Evolutionary conservation across 2,329 filamentous ascomycete genomes (phyloP).

Genomic region (Neonectria magnoliae): DNA sequence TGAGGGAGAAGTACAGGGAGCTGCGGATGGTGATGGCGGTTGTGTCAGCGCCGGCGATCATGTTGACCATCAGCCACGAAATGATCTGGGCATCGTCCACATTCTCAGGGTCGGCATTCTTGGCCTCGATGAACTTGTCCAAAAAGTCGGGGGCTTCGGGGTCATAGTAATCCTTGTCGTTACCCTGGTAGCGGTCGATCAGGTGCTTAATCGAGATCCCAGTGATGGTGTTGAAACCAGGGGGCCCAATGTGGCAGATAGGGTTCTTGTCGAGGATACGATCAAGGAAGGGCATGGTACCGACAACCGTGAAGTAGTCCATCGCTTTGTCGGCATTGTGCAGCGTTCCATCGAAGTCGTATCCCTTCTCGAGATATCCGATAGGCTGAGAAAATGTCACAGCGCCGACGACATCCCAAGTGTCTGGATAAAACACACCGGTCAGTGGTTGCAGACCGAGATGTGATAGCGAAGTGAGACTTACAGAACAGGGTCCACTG

Average conservation of each 20-base stretch:
- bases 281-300: slow-evolving; percentile 48
- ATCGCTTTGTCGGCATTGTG: slow-evolving; percentile 44
- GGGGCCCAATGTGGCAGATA: slow-evolving; percentile 46
- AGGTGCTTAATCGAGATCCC: slow-evolving; percentile 44
- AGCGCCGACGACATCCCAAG: slow-evolving; percentile 56
- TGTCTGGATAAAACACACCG: slow-evolving; percentile 23
- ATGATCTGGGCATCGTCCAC: slow-evolving; percentile 50
- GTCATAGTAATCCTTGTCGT: slow-evolving; percentile 41
- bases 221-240: slow-evolving; percentile 43
- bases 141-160: slow-evolving; percentile 48
- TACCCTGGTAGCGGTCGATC: slow-evolving; percentile 41
- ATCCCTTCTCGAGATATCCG: slow-evolving; percentile 52
- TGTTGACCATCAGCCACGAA: slow-evolving; percentile 48
- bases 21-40: slow-evolving; percentile 39
- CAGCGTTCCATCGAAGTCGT: slow-evolving; percentile 52
- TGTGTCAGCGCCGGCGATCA: slow-evolving; percentile 40
- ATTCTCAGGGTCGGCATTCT: slow-evolving; percentile 45
- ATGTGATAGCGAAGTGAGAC: slow-evolving; percentile 10
- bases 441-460: not conserved
- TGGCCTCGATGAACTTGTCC: slow-evolving; percentile 53
- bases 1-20: slow-evolving; percentile 37
- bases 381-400: slow-evolving; percentile 54
- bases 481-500: slow-evolving; percentile 55
- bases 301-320: slow-evolving; percentile 46
- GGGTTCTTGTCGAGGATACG: slow-evolving; percentile 53